Evolutionary conservation across 2,329 filamentous ascomycete genomes (phyloP).

Genomic region (Penicillium italicum): DNA sequence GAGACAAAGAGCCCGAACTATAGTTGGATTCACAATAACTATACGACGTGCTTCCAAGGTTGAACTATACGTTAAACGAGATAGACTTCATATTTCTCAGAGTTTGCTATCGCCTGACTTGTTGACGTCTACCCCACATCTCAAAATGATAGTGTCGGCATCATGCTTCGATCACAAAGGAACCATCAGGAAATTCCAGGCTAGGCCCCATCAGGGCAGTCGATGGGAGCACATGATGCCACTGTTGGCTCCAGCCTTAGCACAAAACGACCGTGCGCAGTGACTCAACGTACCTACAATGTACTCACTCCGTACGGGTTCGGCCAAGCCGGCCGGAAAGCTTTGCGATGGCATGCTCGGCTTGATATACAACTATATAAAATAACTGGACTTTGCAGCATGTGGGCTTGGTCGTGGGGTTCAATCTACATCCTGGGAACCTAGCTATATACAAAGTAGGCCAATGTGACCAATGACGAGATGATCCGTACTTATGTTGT

Average conservation of each 20-base stretch:
- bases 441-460: neutral
- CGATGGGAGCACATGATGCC: constrained; percentile 13
- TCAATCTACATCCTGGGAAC: neutral
- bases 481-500: neutral
- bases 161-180: constrained; percentile 14
- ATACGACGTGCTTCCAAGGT: neutral
- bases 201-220: constrained; percentile 10
- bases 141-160: constrained; percentile 4
- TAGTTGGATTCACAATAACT: neutral
- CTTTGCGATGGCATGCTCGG: neutral
- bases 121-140: constrained; percentile 14
- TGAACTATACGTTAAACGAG: neutral
- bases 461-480: neutral
- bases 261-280: constrained; percentile 9
- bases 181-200: constrained; percentile 1
- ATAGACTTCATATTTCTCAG: neutral
- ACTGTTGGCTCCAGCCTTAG: constrained; percentile 1
- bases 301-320: no score
- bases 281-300: constrained; percentile 24
- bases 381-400: neutral
- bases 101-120: constrained; percentile 13
- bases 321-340: constrained; percentile 1
- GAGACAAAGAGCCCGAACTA: constrained; percentile 5
- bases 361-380: neutral
- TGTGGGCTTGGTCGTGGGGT: neutral